Evolutionary conservation across 2,329 filamentous ascomycete genomes (phyloP).

Genomic region (Cladophialophora bantiana): DNA sequence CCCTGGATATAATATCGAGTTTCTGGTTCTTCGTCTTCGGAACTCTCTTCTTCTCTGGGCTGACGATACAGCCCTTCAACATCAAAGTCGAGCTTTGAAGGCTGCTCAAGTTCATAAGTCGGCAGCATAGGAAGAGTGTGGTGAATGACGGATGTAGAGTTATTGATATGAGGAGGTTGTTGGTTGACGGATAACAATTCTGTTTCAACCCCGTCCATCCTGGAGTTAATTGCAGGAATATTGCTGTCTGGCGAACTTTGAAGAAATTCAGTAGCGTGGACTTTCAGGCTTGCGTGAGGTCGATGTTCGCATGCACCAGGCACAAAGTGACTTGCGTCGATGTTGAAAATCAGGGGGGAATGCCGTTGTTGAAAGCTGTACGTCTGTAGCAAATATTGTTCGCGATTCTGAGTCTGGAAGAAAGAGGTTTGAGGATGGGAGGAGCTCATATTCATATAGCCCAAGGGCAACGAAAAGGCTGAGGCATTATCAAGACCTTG

Average conservation of each 20-base stretch:
- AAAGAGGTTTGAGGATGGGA: neutral
- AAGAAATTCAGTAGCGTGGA: neutral
- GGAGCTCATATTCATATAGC: neutral
- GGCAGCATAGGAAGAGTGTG: neutral
- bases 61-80: conserved; percentile 6
- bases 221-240: neutral
- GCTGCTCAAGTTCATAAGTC: neutral
- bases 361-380: neutral
- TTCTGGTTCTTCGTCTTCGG: neutral
- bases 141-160: neutral
- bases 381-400: neutral
- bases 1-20: conserved; percentile 4
- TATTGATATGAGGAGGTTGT: neutral
- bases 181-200: neutral
- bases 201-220: neutral
- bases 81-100: conserved; percentile 21
- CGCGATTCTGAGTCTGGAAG: neutral
- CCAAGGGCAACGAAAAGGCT: neutral
- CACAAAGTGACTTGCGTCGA: conserved; percentile 5
- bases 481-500: neutral
- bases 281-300: neutral
- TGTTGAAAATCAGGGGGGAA: neutral
- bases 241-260: neutral
- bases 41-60: neutral
- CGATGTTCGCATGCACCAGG: neutral